Percentiles rank a stretch among this genome's conserved stretches.
phyloP scores from a whole-genome alignment of 805 yeast genomes.

The Saccharomyces mikatae region DNA sequence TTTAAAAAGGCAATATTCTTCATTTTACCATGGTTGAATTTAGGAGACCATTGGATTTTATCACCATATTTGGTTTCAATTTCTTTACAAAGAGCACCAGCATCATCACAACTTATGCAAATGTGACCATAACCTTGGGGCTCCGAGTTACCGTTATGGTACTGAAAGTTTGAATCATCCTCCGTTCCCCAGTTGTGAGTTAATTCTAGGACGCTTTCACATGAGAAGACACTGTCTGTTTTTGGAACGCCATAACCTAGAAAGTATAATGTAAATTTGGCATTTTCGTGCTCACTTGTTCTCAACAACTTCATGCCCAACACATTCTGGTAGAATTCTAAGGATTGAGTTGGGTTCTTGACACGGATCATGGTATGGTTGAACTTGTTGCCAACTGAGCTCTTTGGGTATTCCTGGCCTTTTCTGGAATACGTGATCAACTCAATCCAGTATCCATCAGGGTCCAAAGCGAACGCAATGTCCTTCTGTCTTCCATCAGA shows the following conservation, averaged over 20 bases:
- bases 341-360: constrained; percentile 68
- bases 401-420: constrained; percentile 7
- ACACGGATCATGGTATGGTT: constrained; percentile 93
- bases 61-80: constrained; percentile 40
- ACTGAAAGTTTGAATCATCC: constrained; percentile 58
- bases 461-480: constrained; percentile 92
- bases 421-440: constrained; percentile 47
- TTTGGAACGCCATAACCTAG: constrained; percentile 50
- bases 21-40: constrained; percentile 48
- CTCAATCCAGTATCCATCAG: constrained; percentile 96
- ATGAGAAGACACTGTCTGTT: constrained; percentile 36
- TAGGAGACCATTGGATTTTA: constrained; percentile 50
- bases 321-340: constrained; percentile 69
- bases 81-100: constrained; percentile 39
- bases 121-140: constrained; percentile 85
- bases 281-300: constrained; percentile 49
- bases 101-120: constrained; percentile 60
- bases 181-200: constrained; percentile 98
- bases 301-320: constrained; percentile 74
- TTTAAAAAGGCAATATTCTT: constrained; percentile 61
- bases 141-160: constrained; percentile 75
- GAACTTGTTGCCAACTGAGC: constrained; percentile 33
- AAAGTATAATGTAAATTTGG: constrained; percentile 80
- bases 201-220: constrained; percentile 75
- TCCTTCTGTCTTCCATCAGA: constrained; percentile 86